These are phyloP conservation scores for Lachancea meyersii DNA, from an alignment of 805 yeast species.

Conservation along the genomic window DNA sequence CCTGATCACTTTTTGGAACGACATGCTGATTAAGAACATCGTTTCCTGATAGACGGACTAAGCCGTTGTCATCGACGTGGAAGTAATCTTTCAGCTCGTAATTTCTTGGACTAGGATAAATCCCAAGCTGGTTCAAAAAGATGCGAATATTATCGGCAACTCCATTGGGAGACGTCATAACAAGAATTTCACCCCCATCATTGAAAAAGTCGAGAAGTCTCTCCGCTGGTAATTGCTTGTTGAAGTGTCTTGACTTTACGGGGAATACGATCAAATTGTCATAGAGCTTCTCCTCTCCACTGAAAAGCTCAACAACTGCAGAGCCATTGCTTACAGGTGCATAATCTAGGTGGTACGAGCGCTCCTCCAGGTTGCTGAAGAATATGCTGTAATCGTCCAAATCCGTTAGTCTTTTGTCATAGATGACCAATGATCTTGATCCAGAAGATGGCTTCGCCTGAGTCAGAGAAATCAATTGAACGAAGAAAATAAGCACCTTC, in stretches of 20 bases:
- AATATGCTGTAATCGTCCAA: slow-evolving; percentile 26
- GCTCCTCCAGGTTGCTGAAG: slow-evolving; percentile 26
- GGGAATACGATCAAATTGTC: slow-evolving; percentile 60
- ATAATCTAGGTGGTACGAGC: slow-evolving; percentile 33
- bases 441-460: slow-evolving; percentile 21
- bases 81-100: slow-evolving; percentile 64
- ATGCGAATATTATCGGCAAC: slow-evolving; percentile 57
- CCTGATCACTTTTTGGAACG: slow-evolving; percentile 5
- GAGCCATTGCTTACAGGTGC: slow-evolving; percentile 23
- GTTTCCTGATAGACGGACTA: slow-evolving; percentile 15
- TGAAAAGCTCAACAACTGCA: slow-evolving; percentile 19
- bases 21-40: slow-evolving; percentile 15
- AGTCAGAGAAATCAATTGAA: not conserved
- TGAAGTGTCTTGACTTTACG: slow-evolving; percentile 41
- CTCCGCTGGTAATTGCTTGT: slow-evolving; percentile 38
- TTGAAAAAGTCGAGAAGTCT: slow-evolving; percentile 51
- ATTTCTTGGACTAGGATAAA: slow-evolving; percentile 74
- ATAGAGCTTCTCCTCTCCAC: slow-evolving; percentile 41
- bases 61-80: slow-evolving; percentile 18
- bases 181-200: slow-evolving; percentile 70
- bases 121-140: slow-evolving; percentile 74
- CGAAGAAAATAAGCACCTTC: not conserved
- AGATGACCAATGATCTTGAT: slow-evolving; percentile 29
- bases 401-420: slow-evolving; percentile 28
- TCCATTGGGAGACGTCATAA: slow-evolving; percentile 48